phyloP scores from a whole-genome alignment of 345 rosid species.

The Dipteronia dyeriana region DNA sequence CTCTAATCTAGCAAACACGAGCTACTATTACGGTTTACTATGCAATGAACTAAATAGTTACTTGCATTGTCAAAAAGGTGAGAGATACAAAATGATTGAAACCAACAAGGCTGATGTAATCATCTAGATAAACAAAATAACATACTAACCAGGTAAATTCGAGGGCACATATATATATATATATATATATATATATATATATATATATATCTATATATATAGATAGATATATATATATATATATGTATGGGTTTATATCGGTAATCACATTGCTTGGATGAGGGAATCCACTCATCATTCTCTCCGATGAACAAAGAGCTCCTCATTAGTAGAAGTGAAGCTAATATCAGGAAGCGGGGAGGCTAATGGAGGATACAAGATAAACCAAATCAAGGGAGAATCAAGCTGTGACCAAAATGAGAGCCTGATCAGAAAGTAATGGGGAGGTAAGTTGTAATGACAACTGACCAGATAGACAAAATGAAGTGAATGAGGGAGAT shows the following conservation, averaged over 20 bases:
- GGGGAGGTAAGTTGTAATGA: not conserved
- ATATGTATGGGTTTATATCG: conserved; percentile 31
- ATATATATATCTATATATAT: too few relatives aligned
- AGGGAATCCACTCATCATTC: conserved; percentile 29
- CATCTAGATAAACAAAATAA: not conserved
- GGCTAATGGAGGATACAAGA: conserved; percentile 29
- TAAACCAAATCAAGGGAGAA: conserved; percentile 25
- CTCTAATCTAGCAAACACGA: not conserved
- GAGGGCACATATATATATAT: too few relatives aligned
- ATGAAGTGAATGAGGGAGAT: not conserved
- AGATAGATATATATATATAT: too few relatives aligned
- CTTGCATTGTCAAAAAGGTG: not conserved
- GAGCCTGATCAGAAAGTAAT: not conserved
- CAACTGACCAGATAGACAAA: not conserved
- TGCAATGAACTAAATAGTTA: not conserved
- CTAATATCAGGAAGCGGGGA: conserved; percentile 8
- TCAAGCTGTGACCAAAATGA: not conserved
- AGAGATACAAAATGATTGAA: not conserved
- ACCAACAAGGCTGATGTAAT: not conserved
- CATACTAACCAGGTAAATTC: conserved; percentile 37
- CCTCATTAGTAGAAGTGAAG: conserved; percentile 21
- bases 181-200: too few relatives aligned
- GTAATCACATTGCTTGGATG: conserved; percentile 43
- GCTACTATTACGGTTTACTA: not conserved
- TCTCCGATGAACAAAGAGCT: conserved; percentile 27